phyloP scores from a whole-genome alignment of 768 basidiomycete genomes.

The Rhodotorula babjevae region DNA sequence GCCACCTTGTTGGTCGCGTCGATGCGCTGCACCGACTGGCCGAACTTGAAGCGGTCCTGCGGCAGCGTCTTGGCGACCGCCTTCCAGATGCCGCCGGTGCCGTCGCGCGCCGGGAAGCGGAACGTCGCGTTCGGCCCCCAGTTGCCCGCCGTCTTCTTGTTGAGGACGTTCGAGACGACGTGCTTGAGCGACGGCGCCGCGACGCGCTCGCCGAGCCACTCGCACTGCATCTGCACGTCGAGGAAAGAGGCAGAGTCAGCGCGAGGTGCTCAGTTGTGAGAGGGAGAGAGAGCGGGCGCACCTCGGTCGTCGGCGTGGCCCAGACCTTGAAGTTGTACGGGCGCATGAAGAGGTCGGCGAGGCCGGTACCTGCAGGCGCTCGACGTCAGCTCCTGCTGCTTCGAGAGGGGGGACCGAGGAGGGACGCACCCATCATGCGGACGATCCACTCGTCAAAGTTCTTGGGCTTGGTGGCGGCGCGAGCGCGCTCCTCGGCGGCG shows the following conservation, averaged over 20 bases:
- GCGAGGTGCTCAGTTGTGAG: too few species aligned
- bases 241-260: too few species aligned
- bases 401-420: neutral
- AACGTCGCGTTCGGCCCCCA: conserved; percentile 50
- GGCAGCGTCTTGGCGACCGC: conserved; percentile 47
- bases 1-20: conserved; percentile 45
- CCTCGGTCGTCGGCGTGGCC: conserved; percentile 47
- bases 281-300: neutral
- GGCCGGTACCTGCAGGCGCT: conserved; percentile 40
- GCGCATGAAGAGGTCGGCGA: conserved; percentile 50
- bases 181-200: conserved; percentile 48
- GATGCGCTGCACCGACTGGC: conserved; percentile 42
- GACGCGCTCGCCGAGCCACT: conserved; percentile 51
- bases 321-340: conserved; percentile 51
- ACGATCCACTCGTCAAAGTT: conserved; percentile 50
- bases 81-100: conserved; percentile 51
- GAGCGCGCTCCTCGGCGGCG: conserved; percentile 45
- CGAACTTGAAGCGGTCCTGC: conserved; percentile 43
- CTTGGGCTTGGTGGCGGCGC: conserved; percentile 45
- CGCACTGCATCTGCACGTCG: conserved; percentile 47
- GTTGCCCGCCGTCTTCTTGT: conserved; percentile 47
- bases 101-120: conserved; percentile 48
- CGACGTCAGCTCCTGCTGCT: neutral
- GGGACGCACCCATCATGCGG: conserved; percentile 45
- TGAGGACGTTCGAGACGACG: conserved; percentile 48